Evolutionary conservation across 2,329 filamentous ascomycete genomes (phyloP), one percentile per base, ranked within the genome.

Genomic region (Neoarthrinium moseri): DNA sequence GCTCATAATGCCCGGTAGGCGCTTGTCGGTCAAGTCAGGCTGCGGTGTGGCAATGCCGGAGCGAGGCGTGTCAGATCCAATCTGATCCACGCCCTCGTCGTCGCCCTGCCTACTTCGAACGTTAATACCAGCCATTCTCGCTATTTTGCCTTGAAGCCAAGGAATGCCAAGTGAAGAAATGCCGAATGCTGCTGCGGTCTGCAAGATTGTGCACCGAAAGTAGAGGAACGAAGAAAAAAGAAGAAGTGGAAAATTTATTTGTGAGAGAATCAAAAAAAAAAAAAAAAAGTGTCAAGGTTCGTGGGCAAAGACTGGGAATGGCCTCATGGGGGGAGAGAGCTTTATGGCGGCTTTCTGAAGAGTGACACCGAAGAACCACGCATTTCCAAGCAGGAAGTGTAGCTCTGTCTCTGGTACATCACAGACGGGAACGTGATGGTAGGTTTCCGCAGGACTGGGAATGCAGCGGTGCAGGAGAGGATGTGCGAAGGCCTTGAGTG

Each of bases 1-100:
- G 78, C 87, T 95, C 80, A 94, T 87, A 75, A 97, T 95, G 67
- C 91, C 89, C 57, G 94, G 94, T 65, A 95, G 78, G 72, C 94
- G 87, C 74, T 96, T 96, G 75, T 99, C 94, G 63, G 88, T 86
- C 53, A 87, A 86, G 71, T 97, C 92, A 56, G 94, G 94, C 63
- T 91, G 88, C 57, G 94, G 94, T 52, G 94, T 99, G 56, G 90
- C 88, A 67, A 95, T 83, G 62, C 91, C 91, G 58, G 91, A 95
- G 62, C 91, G 87, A 60, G 91, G 94, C 44, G 89, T 91, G 59
- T 89, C 87, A 67, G 87, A 88, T 64, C 89, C 89, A 66, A 90
- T 86, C 58, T 89, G 84, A 67, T 91, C 87, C 65, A 76, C 75
- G 60, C 75, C 78, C 65, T 90, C 86, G 62, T 92, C 87, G 56